Percentiles rank a stretch among this genome's conserved stretches.
Evolutionary conservation across 2,329 filamentous ascomycete species (phyloP).

Genomic region (Akanthomyces lecanii): DNA sequence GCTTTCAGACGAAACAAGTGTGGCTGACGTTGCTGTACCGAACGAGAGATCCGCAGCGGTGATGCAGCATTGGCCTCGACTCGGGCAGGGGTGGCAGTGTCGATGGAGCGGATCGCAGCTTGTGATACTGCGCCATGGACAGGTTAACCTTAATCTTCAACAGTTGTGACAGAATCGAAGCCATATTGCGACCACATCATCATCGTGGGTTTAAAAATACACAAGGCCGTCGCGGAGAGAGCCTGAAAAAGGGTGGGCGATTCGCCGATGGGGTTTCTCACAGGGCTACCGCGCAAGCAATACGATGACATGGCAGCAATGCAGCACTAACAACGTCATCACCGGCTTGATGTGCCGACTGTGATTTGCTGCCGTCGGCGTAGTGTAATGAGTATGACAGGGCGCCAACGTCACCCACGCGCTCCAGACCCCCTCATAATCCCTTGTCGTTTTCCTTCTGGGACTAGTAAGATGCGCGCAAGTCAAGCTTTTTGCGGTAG

Average conservation of each 20-base stretch:
- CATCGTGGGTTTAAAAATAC: neutral
- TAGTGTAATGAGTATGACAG: neutral
- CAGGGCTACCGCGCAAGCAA: constrained; percentile 13
- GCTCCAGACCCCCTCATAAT: neutral
- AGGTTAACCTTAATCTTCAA: neutral
- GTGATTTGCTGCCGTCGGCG: constrained; percentile 5
- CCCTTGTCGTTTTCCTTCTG: constrained; percentile 10
- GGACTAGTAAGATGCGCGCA: neutral
- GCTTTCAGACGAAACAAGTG: neutral
- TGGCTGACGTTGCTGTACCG: neutral
- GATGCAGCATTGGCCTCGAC: neutral
- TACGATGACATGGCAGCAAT: constrained; percentile 9
- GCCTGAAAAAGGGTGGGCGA: neutral
- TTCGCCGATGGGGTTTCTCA: neutral
- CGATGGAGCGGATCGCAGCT: neutral
- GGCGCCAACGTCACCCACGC: constrained; percentile 11
- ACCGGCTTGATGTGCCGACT: neutral
- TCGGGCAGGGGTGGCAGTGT: neutral
- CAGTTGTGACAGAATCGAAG: neutral
- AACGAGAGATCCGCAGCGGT: neutral
- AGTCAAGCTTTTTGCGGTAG: neutral
- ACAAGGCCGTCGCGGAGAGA: neutral
- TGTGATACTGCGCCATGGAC: constrained; percentile 2
- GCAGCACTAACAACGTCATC: neutral
- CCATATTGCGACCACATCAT: neutral